Conservation (phyloP, 2,329 filamentous ascomycete species). For the Knufia petricola region DNA sequence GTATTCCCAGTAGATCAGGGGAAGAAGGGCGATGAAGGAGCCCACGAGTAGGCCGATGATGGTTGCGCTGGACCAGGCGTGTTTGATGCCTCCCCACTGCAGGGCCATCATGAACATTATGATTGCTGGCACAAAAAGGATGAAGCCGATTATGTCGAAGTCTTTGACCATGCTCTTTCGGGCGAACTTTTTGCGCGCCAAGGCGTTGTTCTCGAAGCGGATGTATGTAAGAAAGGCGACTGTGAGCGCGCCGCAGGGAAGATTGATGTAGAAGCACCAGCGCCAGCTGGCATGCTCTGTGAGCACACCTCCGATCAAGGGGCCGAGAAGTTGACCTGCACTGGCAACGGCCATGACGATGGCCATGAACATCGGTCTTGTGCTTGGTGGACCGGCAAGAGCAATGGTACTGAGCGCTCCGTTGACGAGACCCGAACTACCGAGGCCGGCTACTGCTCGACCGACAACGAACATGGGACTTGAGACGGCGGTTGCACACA, state of each 20-base stretch:
- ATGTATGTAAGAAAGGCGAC: slow-evolving; percentile 30
- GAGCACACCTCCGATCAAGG: slow-evolving; percentile 34
- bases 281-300: slow-evolving; percentile 33
- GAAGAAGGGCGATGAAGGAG: slow-evolving; percentile 21
- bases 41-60: slow-evolving; percentile 33
- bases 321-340: slow-evolving; percentile 31
- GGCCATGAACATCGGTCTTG: slow-evolving; percentile 21
- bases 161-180: slow-evolving; percentile 11
- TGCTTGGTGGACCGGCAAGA: slow-evolving; percentile 22
- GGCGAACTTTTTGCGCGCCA: background rate
- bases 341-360: slow-evolving; percentile 25
- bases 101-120: slow-evolving; percentile 21
- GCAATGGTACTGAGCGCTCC: slow-evolving; percentile 25
- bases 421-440: slow-evolving; percentile 24
- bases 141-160: slow-evolving; percentile 49
- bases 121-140: slow-evolving; percentile 43
- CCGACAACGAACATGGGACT: slow-evolving; percentile 27
- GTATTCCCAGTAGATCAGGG: slow-evolving; percentile 27
- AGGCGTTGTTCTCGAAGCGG: background rate
- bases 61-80: slow-evolving; percentile 27
- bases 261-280: slow-evolving; percentile 20
- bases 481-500: slow-evolving; percentile 24
- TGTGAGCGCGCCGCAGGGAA: slow-evolving; percentile 31
- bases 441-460: slow-evolving; percentile 25
- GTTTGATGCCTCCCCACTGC: slow-evolving; percentile 15